Percentiles rank a stretch among this genome's conserved stretches.
phyloP scores from a whole-genome alignment of 805 yeast species.

The Kodamaea fukazawae region DNA sequence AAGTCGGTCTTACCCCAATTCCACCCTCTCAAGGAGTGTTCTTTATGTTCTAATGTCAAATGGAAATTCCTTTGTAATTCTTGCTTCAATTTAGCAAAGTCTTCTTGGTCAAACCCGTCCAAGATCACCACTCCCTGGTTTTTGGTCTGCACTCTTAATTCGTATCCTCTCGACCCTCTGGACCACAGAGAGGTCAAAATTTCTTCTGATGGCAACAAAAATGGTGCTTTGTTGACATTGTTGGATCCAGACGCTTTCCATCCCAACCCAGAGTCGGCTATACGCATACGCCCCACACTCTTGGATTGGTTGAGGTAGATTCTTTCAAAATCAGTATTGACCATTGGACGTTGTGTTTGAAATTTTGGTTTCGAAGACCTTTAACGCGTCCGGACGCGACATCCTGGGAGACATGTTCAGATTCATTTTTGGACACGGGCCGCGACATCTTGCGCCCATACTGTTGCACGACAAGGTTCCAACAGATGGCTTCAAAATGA shows the following conservation, averaged over 20 bases:
- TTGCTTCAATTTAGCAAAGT: conserved; percentile 74
- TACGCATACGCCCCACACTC: conserved; percentile 82
- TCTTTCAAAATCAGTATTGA: conserved; percentile 78
- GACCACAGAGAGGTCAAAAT: conserved; percentile 83
- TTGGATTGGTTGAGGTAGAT: conserved; percentile 87
- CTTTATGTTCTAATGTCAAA: conserved; percentile 73
- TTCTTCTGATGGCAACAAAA: conserved; percentile 83
- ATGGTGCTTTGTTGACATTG: conserved; percentile 57
- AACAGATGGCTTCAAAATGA: too few relatives aligned
- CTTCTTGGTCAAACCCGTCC: conserved; percentile 90
- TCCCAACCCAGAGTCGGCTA: conserved; percentile 96
- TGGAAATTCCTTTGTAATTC: conserved; percentile 77
- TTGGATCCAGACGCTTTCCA: conserved; percentile 75
- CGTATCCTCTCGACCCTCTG: conserved; percentile 89
- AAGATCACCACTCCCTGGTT: conserved; percentile 80
- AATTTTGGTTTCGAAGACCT: not conserved
- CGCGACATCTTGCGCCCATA: too few relatives aligned
- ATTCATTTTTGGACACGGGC: too few relatives aligned
- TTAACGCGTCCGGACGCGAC: not conserved
- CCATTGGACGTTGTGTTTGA: conserved; percentile 24
- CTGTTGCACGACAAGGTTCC: too few relatives aligned
- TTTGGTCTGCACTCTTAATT: conserved; percentile 83
- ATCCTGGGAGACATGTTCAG: not conserved
- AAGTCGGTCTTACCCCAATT: conserved; percentile 96
- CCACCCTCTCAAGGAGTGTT: conserved; percentile 97